These are phyloP conservation scores for Lentinula raphanica DNA, from an alignment of 768 basidiomycete species.

Conservation along the genomic window DNA sequence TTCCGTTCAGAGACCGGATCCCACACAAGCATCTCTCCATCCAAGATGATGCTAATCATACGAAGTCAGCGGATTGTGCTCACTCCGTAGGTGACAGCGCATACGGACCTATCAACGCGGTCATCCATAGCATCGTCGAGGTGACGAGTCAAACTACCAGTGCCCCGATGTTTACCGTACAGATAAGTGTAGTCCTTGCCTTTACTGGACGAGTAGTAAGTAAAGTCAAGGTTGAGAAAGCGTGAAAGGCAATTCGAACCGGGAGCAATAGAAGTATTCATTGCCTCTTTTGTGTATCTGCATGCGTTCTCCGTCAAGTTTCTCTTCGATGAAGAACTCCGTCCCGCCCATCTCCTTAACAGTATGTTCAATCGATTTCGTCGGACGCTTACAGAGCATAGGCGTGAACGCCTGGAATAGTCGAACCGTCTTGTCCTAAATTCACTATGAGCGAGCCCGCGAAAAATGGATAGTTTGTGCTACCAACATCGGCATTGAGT, in stretches of 20 bases:
- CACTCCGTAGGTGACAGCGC: background rate
- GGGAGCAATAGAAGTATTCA: slow-evolving; percentile 89
- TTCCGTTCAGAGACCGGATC: slow-evolving; percentile 86
- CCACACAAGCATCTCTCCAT: slow-evolving; percentile 99
- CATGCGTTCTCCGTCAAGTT: slow-evolving; percentile 94
- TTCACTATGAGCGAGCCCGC: background rate
- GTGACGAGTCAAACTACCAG: slow-evolving; percentile 84
- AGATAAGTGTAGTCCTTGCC: slow-evolving; percentile 89
- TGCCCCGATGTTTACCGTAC: slow-evolving; percentile 80
- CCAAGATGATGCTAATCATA: slow-evolving; percentile 75
- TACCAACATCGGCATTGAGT: slow-evolving; percentile 52
- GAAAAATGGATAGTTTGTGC: background rate
- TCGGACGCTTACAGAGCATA: slow-evolving; percentile 91
- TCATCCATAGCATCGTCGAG: slow-evolving; percentile 74
- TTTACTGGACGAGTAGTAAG: slow-evolving; percentile 45
- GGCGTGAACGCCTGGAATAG: slow-evolving; percentile 87
- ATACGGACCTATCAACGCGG: slow-evolving; percentile 78
- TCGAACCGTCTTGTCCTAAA: slow-evolving; percentile 77
- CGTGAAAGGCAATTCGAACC: slow-evolving; percentile 41
- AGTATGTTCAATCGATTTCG: slow-evolving; percentile 73
- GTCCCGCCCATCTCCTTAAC: slow-evolving; percentile 77
- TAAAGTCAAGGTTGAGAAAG: slow-evolving; percentile 3
- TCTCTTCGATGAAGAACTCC: slow-evolving; percentile 92
- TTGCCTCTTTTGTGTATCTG: slow-evolving; percentile 91
- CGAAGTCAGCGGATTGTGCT: background rate